Evolutionary conservation across 2,329 filamentous ascomycete genomes (phyloP).

Genomic region (Aquanectria penicillioides): DNA sequence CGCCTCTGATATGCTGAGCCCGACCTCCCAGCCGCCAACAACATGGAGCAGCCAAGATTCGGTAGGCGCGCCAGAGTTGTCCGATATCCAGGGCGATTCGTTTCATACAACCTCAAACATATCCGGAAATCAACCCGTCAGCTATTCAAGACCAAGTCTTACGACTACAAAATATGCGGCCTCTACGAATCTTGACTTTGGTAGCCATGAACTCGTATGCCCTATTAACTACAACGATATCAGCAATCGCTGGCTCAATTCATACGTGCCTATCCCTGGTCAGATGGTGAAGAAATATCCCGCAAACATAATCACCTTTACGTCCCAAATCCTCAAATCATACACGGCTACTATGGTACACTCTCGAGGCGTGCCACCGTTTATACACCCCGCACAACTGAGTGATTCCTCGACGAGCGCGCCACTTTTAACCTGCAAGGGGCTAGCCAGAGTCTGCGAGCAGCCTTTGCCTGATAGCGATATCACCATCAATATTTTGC

Average conservation of each 20-base stretch:
- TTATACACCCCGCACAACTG: conserved; percentile 55
- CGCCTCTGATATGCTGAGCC: too few relatives aligned
- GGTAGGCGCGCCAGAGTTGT: too few relatives aligned
- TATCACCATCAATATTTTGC: conserved; percentile 47
- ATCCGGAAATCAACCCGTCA: neutral
- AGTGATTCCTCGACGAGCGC: conserved; percentile 27
- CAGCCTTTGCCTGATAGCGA: conserved; percentile 47
- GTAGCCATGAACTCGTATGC: conserved; percentile 50
- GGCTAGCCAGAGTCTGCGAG: conserved; percentile 52
- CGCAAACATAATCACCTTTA: conserved; percentile 48
- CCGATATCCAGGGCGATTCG: too few relatives aligned
- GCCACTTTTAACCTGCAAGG: conserved; percentile 54
- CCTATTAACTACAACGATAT: conserved; percentile 59
- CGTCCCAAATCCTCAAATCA: conserved; percentile 54
- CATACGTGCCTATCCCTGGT: conserved; percentile 55
- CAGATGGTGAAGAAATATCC: conserved; percentile 56
- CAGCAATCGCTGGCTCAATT: conserved; percentile 59
- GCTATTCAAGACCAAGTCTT: neutral
- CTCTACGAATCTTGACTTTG: conserved; percentile 45
- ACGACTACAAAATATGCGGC: neutral
- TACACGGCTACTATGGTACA: conserved; percentile 51
- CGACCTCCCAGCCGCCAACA: too few relatives aligned
- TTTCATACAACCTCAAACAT: too few relatives aligned
- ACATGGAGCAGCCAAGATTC: too few relatives aligned
- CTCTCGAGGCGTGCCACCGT: conserved; percentile 53